Conservation (phyloP, 2,329 filamentous ascomycete genomes). For the Macrophomina phaseolina region DNA sequence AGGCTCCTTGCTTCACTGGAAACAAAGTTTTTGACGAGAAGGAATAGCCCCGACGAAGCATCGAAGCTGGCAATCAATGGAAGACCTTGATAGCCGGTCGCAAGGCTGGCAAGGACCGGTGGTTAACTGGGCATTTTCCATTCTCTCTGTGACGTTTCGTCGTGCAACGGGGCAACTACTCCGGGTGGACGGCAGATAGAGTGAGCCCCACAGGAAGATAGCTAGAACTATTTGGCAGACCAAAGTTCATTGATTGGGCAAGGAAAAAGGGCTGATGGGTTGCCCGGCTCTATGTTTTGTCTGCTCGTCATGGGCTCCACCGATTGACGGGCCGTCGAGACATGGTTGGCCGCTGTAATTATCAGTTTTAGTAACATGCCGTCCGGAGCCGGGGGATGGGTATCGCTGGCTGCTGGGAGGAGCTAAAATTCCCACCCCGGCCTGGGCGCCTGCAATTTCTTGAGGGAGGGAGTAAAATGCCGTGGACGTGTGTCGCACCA, state of each 20-base stretch:
- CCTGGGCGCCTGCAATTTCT: constrained; percentile 1
- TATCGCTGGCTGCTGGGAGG: background rate
- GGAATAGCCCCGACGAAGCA: background rate
- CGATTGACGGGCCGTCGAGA: background rate
- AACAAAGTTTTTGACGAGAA: background rate
- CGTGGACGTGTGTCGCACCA: background rate
- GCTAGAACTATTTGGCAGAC: background rate
- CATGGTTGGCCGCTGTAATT: background rate
- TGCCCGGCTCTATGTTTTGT: background rate
- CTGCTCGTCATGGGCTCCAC: background rate
- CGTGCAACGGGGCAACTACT: background rate
- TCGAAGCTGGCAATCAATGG: background rate
- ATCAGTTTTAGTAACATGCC: background rate
- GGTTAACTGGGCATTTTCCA: background rate
- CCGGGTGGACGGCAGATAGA: background rate
- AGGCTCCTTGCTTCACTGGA: background rate
- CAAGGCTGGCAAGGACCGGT: background rate
- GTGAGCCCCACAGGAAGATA: background rate
- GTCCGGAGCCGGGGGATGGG: background rate
- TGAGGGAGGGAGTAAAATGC: background rate
- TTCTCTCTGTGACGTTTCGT: background rate
- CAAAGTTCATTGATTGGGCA: background rate
- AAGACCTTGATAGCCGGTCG: background rate
- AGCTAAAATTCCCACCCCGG: background rate
- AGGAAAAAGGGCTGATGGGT: background rate